Evolutionary conservation across 1,284 basidiomycete species (phyloP).

Genomic region (Sanghuangporus sanghuang): DNA sequence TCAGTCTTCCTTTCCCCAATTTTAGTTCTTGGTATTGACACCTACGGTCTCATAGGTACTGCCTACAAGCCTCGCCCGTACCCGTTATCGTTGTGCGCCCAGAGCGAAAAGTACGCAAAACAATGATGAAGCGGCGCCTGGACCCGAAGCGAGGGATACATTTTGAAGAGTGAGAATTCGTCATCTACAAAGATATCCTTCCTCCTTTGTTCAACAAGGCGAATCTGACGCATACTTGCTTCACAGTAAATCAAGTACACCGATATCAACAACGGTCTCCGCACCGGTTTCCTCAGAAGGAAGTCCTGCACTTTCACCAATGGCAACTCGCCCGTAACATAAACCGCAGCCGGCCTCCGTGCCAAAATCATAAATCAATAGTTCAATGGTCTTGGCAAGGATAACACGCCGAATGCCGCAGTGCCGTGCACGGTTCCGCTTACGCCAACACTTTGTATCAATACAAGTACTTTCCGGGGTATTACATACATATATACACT

Average conservation of each 20-base stretch:
- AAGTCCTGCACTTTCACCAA: not conserved
- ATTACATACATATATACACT: too few species aligned
- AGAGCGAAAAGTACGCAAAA: constrained; percentile 82
- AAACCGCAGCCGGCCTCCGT: not conserved
- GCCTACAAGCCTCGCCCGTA: constrained; percentile 84
- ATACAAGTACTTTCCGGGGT: not conserved
- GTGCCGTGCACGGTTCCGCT: not conserved
- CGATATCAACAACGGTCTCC: not conserved
- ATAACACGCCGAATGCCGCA: not conserved
- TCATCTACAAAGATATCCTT: not conserved
- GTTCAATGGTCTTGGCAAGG: not conserved
- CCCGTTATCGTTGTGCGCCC: constrained; percentile 91
- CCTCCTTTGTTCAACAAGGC: not conserved
- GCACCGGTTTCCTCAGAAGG: not conserved
- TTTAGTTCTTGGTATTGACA: constrained; percentile 11
- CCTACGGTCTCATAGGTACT: constrained; percentile 52
- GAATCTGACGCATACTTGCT: not conserved
- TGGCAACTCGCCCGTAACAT: not conserved
- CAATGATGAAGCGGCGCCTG: constrained; percentile 74
- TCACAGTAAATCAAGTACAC: not conserved
- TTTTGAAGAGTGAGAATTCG: constrained; percentile 50
- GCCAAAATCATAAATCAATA: not conserved
- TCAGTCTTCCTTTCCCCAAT: constrained; percentile 25
- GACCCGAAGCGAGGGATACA: constrained; percentile 83
- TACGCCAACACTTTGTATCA: not conserved